These are phyloP conservation scores for Discostella pseudostelligera DNA, from an alignment of 108 stramenopile species.

Conservation along the genomic window DNA sequence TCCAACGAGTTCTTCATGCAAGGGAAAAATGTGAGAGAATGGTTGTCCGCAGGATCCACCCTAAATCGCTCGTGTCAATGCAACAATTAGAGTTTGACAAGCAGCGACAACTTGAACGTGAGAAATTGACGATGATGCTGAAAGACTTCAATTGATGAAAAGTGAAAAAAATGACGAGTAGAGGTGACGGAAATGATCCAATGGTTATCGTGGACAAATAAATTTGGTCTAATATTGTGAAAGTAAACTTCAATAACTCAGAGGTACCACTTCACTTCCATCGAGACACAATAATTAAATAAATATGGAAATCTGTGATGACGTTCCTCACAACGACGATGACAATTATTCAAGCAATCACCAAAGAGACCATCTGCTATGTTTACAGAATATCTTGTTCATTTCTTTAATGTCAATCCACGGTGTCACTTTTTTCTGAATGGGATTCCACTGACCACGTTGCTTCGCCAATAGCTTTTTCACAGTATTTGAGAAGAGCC, in stretches of 20 bases:
- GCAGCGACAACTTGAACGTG: conserved; percentile 17
- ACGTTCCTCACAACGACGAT: conserved; percentile 1
- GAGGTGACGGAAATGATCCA: no score
- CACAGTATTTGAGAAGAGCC: conserved; percentile 50
- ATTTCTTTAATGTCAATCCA: conserved; percentile 72
- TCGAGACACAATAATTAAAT: no score
- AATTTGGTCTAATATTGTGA: no score
- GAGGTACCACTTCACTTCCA: no score
- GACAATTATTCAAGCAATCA: background rate
- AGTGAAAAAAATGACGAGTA: conserved; percentile 16
- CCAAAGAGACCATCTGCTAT: background rate
- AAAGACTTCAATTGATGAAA: no score
- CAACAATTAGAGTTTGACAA: conserved; percentile 26
- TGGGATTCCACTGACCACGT: conserved; percentile 67
- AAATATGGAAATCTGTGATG: no score
- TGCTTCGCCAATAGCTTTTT: conserved; percentile 41
- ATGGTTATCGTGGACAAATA: no score
- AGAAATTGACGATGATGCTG: conserved; percentile 9
- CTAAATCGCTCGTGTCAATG: conserved; percentile 17
- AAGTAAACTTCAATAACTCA: conserved; percentile 31
- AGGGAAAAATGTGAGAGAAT: conserved; percentile 23
- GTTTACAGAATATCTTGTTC: background rate
- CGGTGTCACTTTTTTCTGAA: conserved; percentile 57
- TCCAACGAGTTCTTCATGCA: conserved; percentile 40
- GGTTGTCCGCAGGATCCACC: conserved; percentile 20